A percentile compares a stretch with the other conserved stretches of the same genome.
Evolutionary conservation across 331 rosid genomes (phyloP).

Genomic region (Acacia pycnantha): DNA sequence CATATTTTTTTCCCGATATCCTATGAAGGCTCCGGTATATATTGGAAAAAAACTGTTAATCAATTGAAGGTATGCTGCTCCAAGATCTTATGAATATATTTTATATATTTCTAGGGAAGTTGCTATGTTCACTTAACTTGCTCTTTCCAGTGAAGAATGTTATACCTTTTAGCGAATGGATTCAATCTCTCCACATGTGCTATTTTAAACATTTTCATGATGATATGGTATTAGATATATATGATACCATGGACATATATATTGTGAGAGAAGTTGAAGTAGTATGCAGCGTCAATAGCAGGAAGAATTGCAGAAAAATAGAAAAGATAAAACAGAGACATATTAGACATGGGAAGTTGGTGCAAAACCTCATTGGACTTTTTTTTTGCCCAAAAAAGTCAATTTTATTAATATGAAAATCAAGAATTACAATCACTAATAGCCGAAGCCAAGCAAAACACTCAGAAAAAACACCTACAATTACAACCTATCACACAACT

Average conservation of each 20-base stretch:
- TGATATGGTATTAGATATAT: not conserved
- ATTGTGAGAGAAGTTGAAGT: slow-evolving; percentile 5
- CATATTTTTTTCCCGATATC: slow-evolving; percentile 78
- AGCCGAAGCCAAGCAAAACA: too few relatives aligned
- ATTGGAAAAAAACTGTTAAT: slow-evolving; percentile 59
- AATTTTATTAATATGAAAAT: too few relatives aligned
- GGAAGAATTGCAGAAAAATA: slow-evolving; percentile 2
- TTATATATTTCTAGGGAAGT: slow-evolving; percentile 15
- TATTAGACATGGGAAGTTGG: not conserved
- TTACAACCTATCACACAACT: too few relatives aligned
- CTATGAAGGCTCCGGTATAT: slow-evolving; percentile 66
- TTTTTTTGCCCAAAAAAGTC: too few relatives aligned
- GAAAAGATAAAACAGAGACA: not conserved
- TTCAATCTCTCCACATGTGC: not conserved
- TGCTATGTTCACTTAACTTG: not conserved
- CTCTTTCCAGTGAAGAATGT: not conserved
- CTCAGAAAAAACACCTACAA: too few relatives aligned
- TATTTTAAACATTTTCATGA: not conserved
- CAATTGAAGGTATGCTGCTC: slow-evolving; percentile 65
- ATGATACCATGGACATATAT: not conserved
- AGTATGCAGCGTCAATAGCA: not conserved
- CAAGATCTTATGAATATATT: slow-evolving; percentile 17
- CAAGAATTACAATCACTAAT: too few relatives aligned
- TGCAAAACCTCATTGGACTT: not conserved
- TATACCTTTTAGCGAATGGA: slow-evolving; percentile 3